Conservation (phyloP, 225 moss, liverwort and hornwort species). For the Sphagnum contortum region DNA sequence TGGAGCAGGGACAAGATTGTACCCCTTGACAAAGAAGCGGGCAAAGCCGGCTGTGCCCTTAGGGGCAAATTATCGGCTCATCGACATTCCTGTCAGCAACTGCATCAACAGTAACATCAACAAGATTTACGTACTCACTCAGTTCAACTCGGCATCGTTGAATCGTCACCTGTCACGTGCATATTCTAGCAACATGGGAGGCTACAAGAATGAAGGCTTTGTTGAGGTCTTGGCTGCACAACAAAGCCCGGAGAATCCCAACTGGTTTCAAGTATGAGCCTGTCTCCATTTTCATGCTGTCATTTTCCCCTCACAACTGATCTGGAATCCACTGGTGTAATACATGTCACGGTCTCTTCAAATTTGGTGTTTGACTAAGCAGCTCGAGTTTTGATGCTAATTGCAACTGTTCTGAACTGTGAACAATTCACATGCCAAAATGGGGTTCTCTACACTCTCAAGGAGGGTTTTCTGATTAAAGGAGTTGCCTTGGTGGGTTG, state of each 20-base stretch:
- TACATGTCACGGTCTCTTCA: no score
- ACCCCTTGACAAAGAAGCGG: slow-evolving; percentile 93
- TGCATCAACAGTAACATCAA: slow-evolving; percentile 99
- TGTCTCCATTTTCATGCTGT: no score
- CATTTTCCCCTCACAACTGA: no score
- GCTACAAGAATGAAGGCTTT: slow-evolving; percentile 95
- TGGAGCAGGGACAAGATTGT: slow-evolving; percentile 90
- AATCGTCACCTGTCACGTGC: slow-evolving; percentile 98
- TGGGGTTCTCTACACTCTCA: no score
- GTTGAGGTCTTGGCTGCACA: slow-evolving; percentile 99
- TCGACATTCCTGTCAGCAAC: slow-evolving; percentile 99
- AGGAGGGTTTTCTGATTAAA: no score
- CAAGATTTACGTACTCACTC: slow-evolving; percentile 98
- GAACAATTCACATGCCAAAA: no score
- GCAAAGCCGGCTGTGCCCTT: slow-evolving; percentile 97
- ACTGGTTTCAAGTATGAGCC: slow-evolving; percentile 75
- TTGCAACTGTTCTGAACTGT: no score
- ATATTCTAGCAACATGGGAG: slow-evolving; percentile 97
- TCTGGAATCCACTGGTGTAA: no score
- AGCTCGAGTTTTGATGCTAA: no score
- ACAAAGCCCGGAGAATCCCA: slow-evolving; percentile 99
- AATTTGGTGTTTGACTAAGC: no score
- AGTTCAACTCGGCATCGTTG: slow-evolving; percentile 94
- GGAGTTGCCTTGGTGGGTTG: no score
- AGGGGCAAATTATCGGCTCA: slow-evolving; percentile 92